These are phyloP conservation scores for Strobilomyces echinocephalus DNA, from an alignment of 768 basidiomycete species.

Conservation along the genomic window DNA sequence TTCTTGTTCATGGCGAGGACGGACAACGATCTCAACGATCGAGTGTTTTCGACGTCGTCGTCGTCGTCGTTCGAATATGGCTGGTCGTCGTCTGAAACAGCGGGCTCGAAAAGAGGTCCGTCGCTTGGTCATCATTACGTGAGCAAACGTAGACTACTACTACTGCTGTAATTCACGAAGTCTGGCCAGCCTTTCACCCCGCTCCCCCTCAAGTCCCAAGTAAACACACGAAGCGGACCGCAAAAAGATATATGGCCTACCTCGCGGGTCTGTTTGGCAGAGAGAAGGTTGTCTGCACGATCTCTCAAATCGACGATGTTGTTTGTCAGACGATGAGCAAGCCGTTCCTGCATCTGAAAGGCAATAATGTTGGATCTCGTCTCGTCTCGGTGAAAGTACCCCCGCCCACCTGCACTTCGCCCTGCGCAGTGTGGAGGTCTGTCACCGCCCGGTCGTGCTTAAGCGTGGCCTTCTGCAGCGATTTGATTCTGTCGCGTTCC, in stretches of 20 bases:
- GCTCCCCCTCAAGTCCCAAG: conserved; percentile 14
- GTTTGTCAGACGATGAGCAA: conserved; percentile 15
- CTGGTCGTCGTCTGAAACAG: conserved; percentile 23
- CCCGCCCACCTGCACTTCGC: conserved; percentile 39
- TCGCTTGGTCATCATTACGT: conserved; percentile 22
- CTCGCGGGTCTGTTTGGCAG: conserved; percentile 19
- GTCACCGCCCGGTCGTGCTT: conserved; percentile 47
- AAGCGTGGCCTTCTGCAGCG: conserved; percentile 49
- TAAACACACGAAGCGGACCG: neutral
- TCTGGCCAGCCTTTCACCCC: conserved; percentile 12
- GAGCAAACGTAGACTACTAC: neutral
- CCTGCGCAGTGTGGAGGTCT: conserved; percentile 38
- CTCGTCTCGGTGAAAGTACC: too few relatives aligned
- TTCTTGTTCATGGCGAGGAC: conserved; percentile 71
- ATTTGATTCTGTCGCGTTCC: conserved; percentile 48
- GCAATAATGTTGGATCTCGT: neutral
- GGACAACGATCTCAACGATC: conserved; percentile 9
- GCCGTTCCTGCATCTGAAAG: conserved; percentile 26
- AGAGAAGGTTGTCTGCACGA: conserved; percentile 17
- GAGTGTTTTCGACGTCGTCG: conserved; percentile 1
- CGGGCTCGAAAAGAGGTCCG: conserved; percentile 17
- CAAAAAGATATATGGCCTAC: conserved; percentile 10
- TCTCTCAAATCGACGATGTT: conserved; percentile 16
- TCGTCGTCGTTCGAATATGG: conserved; percentile 7
- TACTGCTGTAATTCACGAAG: neutral